Evolutionary conservation across 768 basidiomycete species (phyloP).

Genomic region (Boletus rufocinnamomeus): DNA sequence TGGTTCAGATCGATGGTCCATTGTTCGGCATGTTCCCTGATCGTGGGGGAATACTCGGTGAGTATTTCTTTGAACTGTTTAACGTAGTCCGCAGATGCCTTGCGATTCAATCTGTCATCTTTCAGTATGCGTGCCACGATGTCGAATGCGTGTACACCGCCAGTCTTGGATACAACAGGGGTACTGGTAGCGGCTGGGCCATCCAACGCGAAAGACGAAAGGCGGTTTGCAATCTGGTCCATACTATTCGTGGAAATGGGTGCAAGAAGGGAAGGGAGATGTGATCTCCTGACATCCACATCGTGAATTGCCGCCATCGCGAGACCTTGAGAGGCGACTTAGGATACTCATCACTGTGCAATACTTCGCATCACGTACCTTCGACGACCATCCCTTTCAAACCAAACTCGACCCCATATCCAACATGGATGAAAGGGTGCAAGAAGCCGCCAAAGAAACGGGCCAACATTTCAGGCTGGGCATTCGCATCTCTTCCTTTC

Average conservation of each 20-base stretch:
- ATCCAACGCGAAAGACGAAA: slow-evolving; percentile 16
- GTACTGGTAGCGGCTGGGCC: neutral
- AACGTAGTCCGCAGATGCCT: slow-evolving; percentile 17
- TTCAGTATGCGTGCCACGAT: slow-evolving; percentile 53
- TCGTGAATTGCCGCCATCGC: slow-evolving; percentile 27
- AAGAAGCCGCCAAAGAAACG: slow-evolving; percentile 51
- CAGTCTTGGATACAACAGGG: neutral
- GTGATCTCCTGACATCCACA: slow-evolving; percentile 40
- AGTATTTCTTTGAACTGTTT: slow-evolving; percentile 18
- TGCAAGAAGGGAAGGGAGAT: slow-evolving; percentile 13
- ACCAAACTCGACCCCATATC: slow-evolving; percentile 64
- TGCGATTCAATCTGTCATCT: slow-evolving; percentile 40
- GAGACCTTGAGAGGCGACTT: slow-evolving; percentile 21
- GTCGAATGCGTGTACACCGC: slow-evolving; percentile 42
- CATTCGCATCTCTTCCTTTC: slow-evolving; percentile 9
- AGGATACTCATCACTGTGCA: neutral
- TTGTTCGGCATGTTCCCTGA: slow-evolving; percentile 32
- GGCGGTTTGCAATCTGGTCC: slow-evolving; percentile 1
- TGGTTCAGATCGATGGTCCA: slow-evolving; percentile 45
- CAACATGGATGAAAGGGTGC: slow-evolving; percentile 64
- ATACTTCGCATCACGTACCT: slow-evolving; percentile 39
- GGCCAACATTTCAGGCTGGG: slow-evolving; percentile 54
- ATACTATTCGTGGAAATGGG: neutral
- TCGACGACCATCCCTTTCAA: slow-evolving; percentile 62
- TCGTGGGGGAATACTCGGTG: neutral